Base-by-base conservation (phyloP, 1,284 basidiomycete genomes). In the Rugosomyces carneus region DNA sequence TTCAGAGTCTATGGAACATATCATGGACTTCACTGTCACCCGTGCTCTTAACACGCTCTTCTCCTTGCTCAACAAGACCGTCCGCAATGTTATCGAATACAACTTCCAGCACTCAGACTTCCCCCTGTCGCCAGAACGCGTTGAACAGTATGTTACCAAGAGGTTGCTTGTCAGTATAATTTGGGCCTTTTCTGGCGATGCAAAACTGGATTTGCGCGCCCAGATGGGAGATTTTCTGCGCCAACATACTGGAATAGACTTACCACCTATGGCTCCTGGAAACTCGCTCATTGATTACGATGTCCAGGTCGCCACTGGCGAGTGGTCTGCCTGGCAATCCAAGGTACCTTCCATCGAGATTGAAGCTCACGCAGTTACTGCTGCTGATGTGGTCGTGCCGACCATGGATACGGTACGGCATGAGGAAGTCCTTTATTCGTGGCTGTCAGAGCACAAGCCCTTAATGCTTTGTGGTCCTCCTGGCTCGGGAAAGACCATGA, bases 401-500 rank as follows among this genome's bases (percentile, higher is more conserved):
- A 99, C 96, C 1, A 86, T 98, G 72, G 97, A 99, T 60, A 99
- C 96, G 2, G 88, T 99, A 29, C 91, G 97, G 27, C 96, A 99
- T 63, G 97, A 99, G 63, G 94, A 98, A 61, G 93, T 99, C 21
- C 71, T 99, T 1, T 99, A 99, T 66, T 96, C 93, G 0, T 99
- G 95, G 94, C 74, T 99, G 1, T 94, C 93, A 0, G 97, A 99
- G 64, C 95, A 99, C 71, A 98, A 98, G 64, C 97, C 96, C 4
- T 77, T 99, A 46, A 91, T 99, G 82, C 79, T 99, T 18, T 99
- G 96, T 63, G 96, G 96, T 39, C 96, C 96, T 58, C 96, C 96
- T 5, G 96, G 96, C 60, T 98, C 95, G 19, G 96, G 96, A 32
- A 99, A 99, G 73, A 99, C 96, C 3, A 99, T 99, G 96, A 99